phyloP scores from a whole-genome alignment of 768 basidiomycete genomes.

The Lentinula edodes region DNA sequence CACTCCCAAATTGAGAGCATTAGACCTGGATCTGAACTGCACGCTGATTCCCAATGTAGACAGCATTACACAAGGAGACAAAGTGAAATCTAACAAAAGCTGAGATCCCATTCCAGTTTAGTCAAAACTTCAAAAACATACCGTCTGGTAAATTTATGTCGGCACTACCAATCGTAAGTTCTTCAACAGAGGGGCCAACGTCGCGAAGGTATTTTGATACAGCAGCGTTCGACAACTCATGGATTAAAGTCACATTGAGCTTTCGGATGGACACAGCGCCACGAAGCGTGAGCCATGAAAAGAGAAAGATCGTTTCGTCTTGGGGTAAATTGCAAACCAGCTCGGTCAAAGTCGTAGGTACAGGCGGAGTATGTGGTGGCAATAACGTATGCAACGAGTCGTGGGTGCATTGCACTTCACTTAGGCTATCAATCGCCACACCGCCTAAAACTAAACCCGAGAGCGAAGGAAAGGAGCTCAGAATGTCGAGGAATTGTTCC shows the following conservation, averaged over 20 bases:
- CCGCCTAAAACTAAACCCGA: neutral
- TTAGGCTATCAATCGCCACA: neutral
- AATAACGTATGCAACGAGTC: neutral
- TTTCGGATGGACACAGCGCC: neutral
- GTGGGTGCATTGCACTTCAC: neutral
- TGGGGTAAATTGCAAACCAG: neutral
- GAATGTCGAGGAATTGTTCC: neutral
- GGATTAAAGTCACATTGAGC: neutral
- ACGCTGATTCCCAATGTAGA: neutral
- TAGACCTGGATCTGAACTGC: neutral
- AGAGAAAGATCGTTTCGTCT: neutral
- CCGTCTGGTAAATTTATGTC: neutral
- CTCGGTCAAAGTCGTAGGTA: neutral
- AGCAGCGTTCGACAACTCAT: neutral
- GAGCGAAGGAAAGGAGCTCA: neutral
- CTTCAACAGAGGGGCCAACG: neutral
- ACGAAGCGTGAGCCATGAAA: neutral
- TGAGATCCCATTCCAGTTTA: neutral
- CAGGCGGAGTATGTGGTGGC: neutral
- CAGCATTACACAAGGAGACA: conserved; percentile 2
- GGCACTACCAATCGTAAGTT: neutral
- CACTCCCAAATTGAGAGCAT: neutral
- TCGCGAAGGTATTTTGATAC: neutral
- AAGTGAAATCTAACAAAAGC: neutral
- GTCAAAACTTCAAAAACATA: neutral